Base-by-base conservation (phyloP, 108 stramenopile genomes). In the Pseudonitzschia delicatissima region DNA sequence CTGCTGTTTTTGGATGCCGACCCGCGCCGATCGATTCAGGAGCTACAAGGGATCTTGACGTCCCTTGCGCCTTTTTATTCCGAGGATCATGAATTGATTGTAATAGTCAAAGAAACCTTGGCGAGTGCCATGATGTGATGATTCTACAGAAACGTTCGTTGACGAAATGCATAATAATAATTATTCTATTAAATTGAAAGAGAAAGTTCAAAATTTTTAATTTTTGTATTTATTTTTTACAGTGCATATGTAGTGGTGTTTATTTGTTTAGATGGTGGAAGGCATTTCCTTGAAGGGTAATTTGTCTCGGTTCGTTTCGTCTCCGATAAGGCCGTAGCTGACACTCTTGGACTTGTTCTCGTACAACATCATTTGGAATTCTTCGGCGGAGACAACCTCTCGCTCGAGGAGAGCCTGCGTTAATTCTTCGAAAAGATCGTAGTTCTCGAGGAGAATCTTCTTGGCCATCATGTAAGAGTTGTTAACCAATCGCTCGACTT, bases 401-500 rank as follows among this genome's bases (percentile, higher is more conserved):
- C 92, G 85, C 45, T 98, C 97, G 13, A 92, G 73, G 57, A 98
- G 79, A n/a, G 76, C 77, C 25, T 82, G 58, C 2, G 90, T 84
- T 69, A 96, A 73, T 63, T 88, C 85, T 48, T 98, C 87, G 31
- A 98, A 75, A 33, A 96, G 67, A 0, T 82, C 85, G 7, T 68
- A 55, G 82, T 98, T 96, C 5, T 94, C 80, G 6, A 52, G 48
- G 62, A 98, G 74, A 62, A 96, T 86, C 53, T 82, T 61, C 85
- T 98, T 98, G 53, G 93, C 94, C 49, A 77, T 82, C 27, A 90
- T 42, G 66, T 98, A 98, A 23, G 87, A 79, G 77, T 96, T 93
- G 72, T 92, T 94, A 37, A 98, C 97, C 32, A 98, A 71, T 55
- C 96, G 90, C 74, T 96, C 96, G 23, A 96, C 91, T 83, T 98